Conservation (phyloP, 202 grass and related monocot genomes). For the Panicum hallii region DNA sequence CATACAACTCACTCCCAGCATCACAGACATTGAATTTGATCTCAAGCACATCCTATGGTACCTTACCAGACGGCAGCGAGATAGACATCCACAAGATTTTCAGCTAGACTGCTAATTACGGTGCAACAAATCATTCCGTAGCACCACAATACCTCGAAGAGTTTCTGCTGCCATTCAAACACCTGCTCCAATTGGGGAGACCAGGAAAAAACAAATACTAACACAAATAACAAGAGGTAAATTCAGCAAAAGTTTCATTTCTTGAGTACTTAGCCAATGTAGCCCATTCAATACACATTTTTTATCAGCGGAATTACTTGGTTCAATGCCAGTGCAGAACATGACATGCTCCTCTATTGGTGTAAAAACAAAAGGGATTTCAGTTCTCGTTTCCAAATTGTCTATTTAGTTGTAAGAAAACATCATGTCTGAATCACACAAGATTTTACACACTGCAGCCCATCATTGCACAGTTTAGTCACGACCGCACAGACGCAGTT, state of each 20-base stretch:
- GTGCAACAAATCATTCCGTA: too few relatives aligned
- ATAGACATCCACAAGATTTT: too few relatives aligned
- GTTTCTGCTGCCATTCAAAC: neutral
- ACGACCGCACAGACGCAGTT: conserved; percentile 5
- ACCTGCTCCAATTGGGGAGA: neutral
- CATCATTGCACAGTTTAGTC: conserved; percentile 24
- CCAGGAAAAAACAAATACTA: neutral
- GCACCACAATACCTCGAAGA: too few relatives aligned
- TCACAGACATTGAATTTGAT: too few relatives aligned
- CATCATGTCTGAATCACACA: conserved; percentile 20
- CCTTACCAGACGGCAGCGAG: too few relatives aligned
- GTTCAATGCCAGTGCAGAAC: conserved; percentile 13
- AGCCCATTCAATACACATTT: neutral
- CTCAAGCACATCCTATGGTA: too few relatives aligned
- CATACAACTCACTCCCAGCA: too few relatives aligned
- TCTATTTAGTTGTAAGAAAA: conserved; percentile 36
- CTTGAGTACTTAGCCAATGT: neutral
- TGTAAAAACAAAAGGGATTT: conserved; percentile 40
- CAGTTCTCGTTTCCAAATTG: conserved; percentile 40
- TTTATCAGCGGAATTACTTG: conserved; percentile 7
- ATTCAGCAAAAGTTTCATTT: neutral
- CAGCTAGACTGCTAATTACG: too few relatives aligned
- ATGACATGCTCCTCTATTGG: conserved; percentile 16
- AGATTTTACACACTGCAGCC: conserved; percentile 26
- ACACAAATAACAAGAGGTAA: neutral